Evolutionary conservation across 2,329 filamentous ascomycete species (phyloP), one percentile per base, ranked within the genome.

Genomic region (Pseudogymnoascus sp.): DNA sequence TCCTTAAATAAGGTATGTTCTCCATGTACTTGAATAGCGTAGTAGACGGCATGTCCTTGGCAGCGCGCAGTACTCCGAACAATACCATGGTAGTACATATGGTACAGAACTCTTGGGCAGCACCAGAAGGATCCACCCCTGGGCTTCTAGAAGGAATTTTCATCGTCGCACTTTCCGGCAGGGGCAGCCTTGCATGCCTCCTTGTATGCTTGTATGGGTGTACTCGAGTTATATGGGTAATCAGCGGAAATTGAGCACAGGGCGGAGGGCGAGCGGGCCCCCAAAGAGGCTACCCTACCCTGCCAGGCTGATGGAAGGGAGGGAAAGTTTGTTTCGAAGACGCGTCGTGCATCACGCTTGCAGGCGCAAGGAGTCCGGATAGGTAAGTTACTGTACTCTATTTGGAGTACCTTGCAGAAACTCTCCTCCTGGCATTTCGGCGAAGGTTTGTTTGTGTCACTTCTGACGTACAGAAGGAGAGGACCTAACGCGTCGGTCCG

Each of bases 311-410:
- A 55, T 55, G 45, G 45, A 33, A 19, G 45, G 45, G 28, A 55
- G 8, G 45, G 45, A 55, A 55, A 55, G 45, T 55, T 55, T 55
- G 45, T 55, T 55, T 55, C 45, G 45, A 33, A 55, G 45, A 55
- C 45, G 25, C 45, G 45, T 55, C 25, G 45, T 55, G 45, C 45
- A 33, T 55, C n/a, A 33, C 25, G 25, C 45, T 55, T 55, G 45
- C n/a, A 23, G 25, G 14, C 45, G 45, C 45, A 30, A 33, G 45
- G 45, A 52, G 45, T 30, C 25, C 45, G 25, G 45, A 52, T 52
- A 52, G 45, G 45, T 33, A 14, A 52, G 45, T 52, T 33, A 3
- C n/a, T 12, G 45, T 33, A 55, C 45, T 55, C 25, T 55, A 55
- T 55, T 55, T 25, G 45, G 45, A 55, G 45, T 30, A 55, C 45